Evolutionary conservation across 2,329 filamentous ascomycete species (phyloP).

Genomic region (Cordyceps tenuipes): DNA sequence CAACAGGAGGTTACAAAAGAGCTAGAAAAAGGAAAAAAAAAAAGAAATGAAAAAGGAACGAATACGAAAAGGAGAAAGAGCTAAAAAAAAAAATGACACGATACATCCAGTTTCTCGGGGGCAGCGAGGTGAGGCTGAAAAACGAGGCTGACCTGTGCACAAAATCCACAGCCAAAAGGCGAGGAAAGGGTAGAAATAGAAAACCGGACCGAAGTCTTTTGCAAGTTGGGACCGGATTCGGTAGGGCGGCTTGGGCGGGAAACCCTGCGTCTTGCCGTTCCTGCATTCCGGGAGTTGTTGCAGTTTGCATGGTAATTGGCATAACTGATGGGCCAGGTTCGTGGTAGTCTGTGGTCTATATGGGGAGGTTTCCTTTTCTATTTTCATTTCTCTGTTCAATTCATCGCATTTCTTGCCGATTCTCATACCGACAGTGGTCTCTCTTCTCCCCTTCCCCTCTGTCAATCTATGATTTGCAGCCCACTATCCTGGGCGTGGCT

Average conservation of each 20-base stretch:
- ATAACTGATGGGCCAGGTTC: neutral
- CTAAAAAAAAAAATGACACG: too few species aligned
- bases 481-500: neutral
- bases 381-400: too few species aligned
- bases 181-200: neutral
- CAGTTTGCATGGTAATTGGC: neutral
- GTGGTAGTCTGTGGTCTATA: neutral
- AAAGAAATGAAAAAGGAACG: too few species aligned
- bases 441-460: neutral
- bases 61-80: neutral
- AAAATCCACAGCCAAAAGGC: neutral
- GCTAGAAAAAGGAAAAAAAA: too few species aligned
- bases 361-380: too few species aligned
- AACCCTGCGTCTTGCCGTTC: neutral
- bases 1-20: too few species aligned
- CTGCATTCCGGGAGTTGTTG: neutral
- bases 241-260: neutral
- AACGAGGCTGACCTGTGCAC: neutral
- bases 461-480: too few species aligned
- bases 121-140: neutral
- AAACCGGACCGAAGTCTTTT: neutral
- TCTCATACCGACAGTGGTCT: too few species aligned
- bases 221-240: neutral
- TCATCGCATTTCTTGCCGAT: too few species aligned
- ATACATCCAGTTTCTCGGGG: neutral